Evolutionary conservation across 441 rosid genomes (phyloP), one percentile per base, ranked within the genome.

Genomic region (Populus tomentosa): DNA sequence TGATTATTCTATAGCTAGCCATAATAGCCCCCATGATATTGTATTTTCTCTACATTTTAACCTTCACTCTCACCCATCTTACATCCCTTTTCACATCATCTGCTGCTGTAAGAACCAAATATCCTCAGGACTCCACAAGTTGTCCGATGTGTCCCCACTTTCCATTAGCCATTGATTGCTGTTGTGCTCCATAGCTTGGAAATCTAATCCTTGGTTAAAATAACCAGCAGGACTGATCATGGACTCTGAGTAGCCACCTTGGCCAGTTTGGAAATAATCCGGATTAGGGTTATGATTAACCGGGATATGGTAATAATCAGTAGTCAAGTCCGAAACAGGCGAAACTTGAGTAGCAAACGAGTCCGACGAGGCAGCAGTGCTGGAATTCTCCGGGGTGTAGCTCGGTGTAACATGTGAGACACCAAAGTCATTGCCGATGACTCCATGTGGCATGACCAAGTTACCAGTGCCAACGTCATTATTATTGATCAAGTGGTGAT

Each of bases 321-420:
- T 40, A 6, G 87, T 87, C 65, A 92, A 72, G 79, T 91, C 93
- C 5, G 95, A 89, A 16, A 79, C 82, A 28, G 92, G 85, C 7
- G 94, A 92, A 38, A 89, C 86, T 69, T 84, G 88, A 0, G 89
- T 26, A 1, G 84, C 87, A 16, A 88, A 83, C 9, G 93, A 90
- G 78, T 88, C 94, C 3, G 93, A 89, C 23, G 93, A 88, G 9
- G 86, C 88, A 1, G 88, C 92, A 3, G 91, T 85, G 88, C 89
- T 88, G 0, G 97, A 92, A 75, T 89, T 92, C 78, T 92, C 98
- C 0, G 92, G 85, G 10, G 92, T 86, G 79, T 87, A 85, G 68
- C 71, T 85, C 0, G 79, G 69, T 11, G 79, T 74, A 23, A 56
- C 63, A 18, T 32, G 77, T 5, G 77, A 13, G 13, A 70, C 67